A percentile compares a stretch with the other conserved stretches of the same genome.
Evolutionary conservation across 139 green algal genomes (phyloP).

Genomic region (Chlamydomonas sphaeroides): DNA sequence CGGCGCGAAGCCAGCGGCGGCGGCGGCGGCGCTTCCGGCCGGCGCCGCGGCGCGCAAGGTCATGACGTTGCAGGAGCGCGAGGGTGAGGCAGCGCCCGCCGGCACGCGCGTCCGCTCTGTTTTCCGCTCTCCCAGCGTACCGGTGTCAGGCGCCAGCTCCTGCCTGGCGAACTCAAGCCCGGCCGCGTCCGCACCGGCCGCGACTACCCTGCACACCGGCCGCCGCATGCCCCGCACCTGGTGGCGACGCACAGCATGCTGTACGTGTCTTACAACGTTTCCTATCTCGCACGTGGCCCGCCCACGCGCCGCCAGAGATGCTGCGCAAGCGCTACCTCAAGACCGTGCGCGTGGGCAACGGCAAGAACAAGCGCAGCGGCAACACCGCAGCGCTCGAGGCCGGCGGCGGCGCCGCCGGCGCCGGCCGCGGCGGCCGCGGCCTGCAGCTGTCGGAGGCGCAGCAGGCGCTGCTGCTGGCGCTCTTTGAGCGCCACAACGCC

Average conservation of each 20-base stretch:
- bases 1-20: neutral
- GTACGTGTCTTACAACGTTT: too few species aligned
- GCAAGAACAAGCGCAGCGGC: slow-evolving; percentile 26
- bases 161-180: too few species aligned
- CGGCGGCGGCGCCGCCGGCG: neutral
- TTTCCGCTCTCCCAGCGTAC: too few species aligned
- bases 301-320: slow-evolving; percentile 4
- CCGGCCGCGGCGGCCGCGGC: slow-evolving; percentile 4
- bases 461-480: neutral
- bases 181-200: too few species aligned
- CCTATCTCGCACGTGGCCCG: too few species aligned
- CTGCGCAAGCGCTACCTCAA: slow-evolving; percentile 38
- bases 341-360: slow-evolving; percentile 32
- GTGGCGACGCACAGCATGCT: too few species aligned
- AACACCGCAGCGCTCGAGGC: neutral
- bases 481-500: slow-evolving; percentile 56
- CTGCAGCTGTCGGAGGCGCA: slow-evolving; percentile 20
- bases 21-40: neutral
- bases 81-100: neutral
- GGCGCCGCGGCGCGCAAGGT: neutral
- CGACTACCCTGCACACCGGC: too few species aligned
- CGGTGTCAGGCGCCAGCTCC: too few species aligned
- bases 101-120: too few species aligned
- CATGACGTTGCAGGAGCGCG: slow-evolving; percentile 28
- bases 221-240: too few species aligned